A percentile compares a stretch with the other conserved stretches of the same genome.
Evolutionary conservation across 306 rosid genomes (phyloP).

Genomic region (Vigna mungo): DNA sequence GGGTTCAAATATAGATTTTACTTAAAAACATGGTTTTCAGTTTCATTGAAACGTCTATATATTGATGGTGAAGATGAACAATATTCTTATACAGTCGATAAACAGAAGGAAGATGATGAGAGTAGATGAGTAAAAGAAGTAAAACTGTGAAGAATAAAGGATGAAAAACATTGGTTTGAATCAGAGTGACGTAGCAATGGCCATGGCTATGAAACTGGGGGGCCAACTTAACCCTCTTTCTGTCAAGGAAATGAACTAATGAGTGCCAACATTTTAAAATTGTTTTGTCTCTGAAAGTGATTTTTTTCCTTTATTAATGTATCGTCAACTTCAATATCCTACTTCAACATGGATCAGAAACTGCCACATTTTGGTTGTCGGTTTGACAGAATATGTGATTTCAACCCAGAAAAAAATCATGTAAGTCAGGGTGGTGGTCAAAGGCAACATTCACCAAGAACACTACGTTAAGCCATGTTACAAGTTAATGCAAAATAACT

Average conservation of each 20-base stretch:
- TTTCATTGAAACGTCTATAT: too few relatives aligned
- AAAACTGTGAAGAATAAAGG: not conserved
- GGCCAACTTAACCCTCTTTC: not conserved
- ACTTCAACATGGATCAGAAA: not conserved
- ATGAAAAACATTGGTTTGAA: not conserved
- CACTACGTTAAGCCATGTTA: constrained; percentile 12
- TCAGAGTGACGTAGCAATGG: not conserved
- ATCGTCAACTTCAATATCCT: constrained; percentile 27
- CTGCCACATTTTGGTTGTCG: constrained; percentile 29
- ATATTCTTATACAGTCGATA: too few relatives aligned
- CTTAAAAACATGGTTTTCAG: too few relatives aligned
- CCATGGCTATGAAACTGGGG: constrained; percentile 9
- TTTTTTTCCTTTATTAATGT: not conserved
- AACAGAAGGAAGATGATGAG: too few relatives aligned
- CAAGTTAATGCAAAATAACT: constrained; percentile 1
- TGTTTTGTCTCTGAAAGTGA: constrained; percentile 13
- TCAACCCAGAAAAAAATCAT: constrained; percentile 2
- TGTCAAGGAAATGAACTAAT: not conserved
- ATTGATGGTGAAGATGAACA: too few relatives aligned
- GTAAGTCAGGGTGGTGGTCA: constrained; percentile 18
- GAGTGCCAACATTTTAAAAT: not conserved
- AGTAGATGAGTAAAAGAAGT: not conserved
- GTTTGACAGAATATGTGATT: constrained; percentile 19
- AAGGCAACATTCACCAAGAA: constrained; percentile 28
- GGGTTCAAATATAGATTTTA: too few relatives aligned